A percentile compares a stretch with the other conserved stretches of the same genome.
These are phyloP conservation scores for Russula compacta DNA, from an alignment of 768 basidiomycete genomes.

Conservation along the genomic window DNA sequence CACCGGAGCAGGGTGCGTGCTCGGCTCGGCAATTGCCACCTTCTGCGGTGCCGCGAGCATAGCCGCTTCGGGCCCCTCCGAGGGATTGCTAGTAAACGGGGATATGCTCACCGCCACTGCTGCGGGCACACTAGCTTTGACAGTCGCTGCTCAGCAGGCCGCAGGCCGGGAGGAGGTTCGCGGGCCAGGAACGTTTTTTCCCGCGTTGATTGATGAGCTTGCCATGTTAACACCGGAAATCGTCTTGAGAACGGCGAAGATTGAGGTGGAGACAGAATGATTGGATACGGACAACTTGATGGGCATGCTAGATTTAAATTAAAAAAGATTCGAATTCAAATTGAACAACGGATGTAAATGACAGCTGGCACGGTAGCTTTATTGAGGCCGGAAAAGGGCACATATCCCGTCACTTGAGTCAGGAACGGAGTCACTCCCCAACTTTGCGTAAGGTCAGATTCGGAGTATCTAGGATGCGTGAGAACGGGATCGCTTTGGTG, in stretches of 20 bases:
- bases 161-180: constrained; percentile 41
- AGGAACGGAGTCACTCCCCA: constrained; percentile 7
- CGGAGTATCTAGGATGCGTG: constrained; percentile 38
- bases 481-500: constrained; percentile 74
- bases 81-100: constrained; percentile 51
- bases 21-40: constrained; percentile 67
- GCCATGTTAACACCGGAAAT: constrained; percentile 35
- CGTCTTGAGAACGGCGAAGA: constrained; percentile 19
- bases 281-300: background rate
- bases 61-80: constrained; percentile 24
- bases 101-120: constrained; percentile 72
- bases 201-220: constrained; percentile 57
- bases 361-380: background rate
- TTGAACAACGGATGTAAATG: too few species aligned
- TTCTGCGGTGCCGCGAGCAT: constrained; percentile 66
- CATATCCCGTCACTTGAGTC: background rate
- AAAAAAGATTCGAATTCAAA: background rate
- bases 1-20: constrained; percentile 86
- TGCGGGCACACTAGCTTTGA: constrained; percentile 60
- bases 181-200: constrained; percentile 57
- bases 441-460: constrained; percentile 21
- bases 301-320: background rate
- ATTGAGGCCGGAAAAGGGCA: background rate
- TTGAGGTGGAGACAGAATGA: constrained; percentile 15
- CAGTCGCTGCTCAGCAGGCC: constrained; percentile 53